Percentiles rank a stretch among this genome's conserved stretches.
phyloP scores from a whole-genome alignment of 352 stramenopile genomes.

The Phytophthora podocarpi region DNA sequence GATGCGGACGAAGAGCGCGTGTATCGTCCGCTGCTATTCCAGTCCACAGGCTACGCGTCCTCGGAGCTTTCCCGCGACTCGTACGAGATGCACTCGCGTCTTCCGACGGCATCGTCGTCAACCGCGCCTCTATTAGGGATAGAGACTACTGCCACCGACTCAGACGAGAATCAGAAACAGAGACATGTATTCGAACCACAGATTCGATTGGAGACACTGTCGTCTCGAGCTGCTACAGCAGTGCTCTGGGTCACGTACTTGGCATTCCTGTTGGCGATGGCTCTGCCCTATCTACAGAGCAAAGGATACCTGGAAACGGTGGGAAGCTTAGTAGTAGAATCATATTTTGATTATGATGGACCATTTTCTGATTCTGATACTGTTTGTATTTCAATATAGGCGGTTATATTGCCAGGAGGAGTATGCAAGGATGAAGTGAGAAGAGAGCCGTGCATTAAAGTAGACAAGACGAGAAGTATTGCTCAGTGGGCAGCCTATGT shows the following conservation, averaged over 20 bases:
- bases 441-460: conserved; percentile 60
- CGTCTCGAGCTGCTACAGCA: conserved; percentile 67
- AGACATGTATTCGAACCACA: conserved; percentile 45
- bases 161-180: conserved; percentile 30
- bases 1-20: conserved; percentile 48
- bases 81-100: conserved; percentile 78
- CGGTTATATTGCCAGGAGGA: conserved; percentile 55
- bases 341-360: not conserved
- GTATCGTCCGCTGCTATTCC: conserved; percentile 82
- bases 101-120: conserved; percentile 35
- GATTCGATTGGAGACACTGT: conserved; percentile 84
- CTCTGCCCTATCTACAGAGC: conserved; percentile 77
- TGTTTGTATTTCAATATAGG: conserved; percentile 36
- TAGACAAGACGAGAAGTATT: conserved; percentile 56
- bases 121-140: conserved; percentile 32
- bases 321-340: too few relatives aligned
- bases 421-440: conserved; percentile 40
- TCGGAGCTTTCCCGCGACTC: conserved; percentile 82
- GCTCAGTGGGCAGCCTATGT: conserved; percentile 76
- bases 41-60: conserved; percentile 79
- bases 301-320: conserved; percentile 74
- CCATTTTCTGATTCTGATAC: conserved; percentile 16
- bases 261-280: conserved; percentile 70
- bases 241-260: conserved; percentile 84
- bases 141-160: conserved; percentile 13